phyloP scores from a whole-genome alignment of 2,329 filamentous ascomycete genomes.

The Colletotrichum liriopes region DNA sequence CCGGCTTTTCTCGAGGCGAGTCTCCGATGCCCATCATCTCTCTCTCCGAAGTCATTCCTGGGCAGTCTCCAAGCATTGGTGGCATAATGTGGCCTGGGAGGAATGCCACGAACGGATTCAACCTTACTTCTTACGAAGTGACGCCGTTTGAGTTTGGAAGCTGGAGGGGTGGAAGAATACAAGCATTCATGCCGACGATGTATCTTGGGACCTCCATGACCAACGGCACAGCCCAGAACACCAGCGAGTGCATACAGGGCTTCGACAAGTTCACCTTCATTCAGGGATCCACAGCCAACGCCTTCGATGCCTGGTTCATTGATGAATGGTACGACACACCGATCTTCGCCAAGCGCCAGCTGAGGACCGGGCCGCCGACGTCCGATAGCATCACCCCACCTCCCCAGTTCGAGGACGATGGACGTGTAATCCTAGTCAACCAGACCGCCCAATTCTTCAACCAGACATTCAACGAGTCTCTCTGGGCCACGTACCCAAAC shows the following conservation, averaged over 20 bases:
- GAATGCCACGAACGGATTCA: conserved; percentile 49
- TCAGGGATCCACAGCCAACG: conserved; percentile 50
- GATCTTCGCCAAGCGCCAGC: conserved; percentile 45
- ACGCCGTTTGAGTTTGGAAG: conserved; percentile 53
- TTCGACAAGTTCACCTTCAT: conserved; percentile 53
- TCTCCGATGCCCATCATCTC: conserved; percentile 50
- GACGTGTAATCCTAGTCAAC: conserved; percentile 46
- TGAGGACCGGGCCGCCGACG: conserved; percentile 35
- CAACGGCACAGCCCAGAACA: conserved; percentile 47
- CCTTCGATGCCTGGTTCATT: conserved; percentile 49
- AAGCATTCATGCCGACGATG: conserved; percentile 49
- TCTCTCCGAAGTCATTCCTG: conserved; percentile 49
- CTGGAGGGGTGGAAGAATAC: conserved; percentile 50
- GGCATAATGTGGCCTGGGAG: conserved; percentile 49
- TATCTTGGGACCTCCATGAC: conserved; percentile 51
- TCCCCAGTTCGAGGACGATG: conserved; percentile 37
- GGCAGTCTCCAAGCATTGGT: conserved; percentile 48
- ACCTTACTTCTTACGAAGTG: conserved; percentile 52
- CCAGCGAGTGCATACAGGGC: conserved; percentile 48
- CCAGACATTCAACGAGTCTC: conserved; percentile 50
- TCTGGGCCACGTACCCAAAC: conserved; percentile 52
- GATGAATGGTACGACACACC: conserved; percentile 48
- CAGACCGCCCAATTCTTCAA: conserved; percentile 47
- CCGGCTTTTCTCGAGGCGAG: conserved; percentile 44
- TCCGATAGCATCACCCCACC: conserved; percentile 43